Evolutionary conservation across 106 monocot genomes (phyloP), one percentile per base, ranked within the genome.

Genomic region (Iris macrosiphon): DNA sequence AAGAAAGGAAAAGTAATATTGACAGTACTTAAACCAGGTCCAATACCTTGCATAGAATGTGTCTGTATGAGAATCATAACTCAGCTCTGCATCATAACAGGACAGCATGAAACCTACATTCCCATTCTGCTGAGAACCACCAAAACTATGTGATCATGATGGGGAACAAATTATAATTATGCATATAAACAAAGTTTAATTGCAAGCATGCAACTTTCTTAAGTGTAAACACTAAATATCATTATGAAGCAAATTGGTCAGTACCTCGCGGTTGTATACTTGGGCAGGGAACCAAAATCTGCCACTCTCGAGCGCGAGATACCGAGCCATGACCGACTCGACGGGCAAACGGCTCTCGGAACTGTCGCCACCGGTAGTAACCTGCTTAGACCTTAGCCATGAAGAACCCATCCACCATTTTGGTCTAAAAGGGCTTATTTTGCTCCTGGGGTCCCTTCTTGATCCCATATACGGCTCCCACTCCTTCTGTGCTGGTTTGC

Each of bases 191-290:
- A 12, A n/a, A n/a, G n/a, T n/a, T n/a, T n/a, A n/a, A n/a, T n/a
- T n/a, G n/a, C n/a, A n/a, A n/a, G n/a, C n/a, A n/a, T n/a, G n/a
- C n/a, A n/a, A n/a, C n/a, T n/a, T n/a, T n/a, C n/a, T n/a, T n/a
- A n/a, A n/a, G n/a, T n/a, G n/a, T n/a, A n/a, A n/a, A n/a, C n/a
- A n/a, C n/a, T n/a, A n/a, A n/a, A n/a, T n/a, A n/a, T 28, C 38
- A 24, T 46, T 26, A n/a, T n/a, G n/a, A n/a, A n/a, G n/a, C n/a
- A n/a, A n/a, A n/a, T n/a, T 4, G 12, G 54, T 42, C 12, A 57
- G 32, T 75, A 93, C 93, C 93, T 93, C 93, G 6, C 93, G 83
- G 32, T 93, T 93, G 70, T 78, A 93, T 44, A 93, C 75, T 62
- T 93, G 93, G 31, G 93, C 93, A 63, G 93, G 80, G 60, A 93